Base-by-base conservation (phyloP, 1,284 basidiomycete species). In the Apiotrichum gamsii region DNA sequence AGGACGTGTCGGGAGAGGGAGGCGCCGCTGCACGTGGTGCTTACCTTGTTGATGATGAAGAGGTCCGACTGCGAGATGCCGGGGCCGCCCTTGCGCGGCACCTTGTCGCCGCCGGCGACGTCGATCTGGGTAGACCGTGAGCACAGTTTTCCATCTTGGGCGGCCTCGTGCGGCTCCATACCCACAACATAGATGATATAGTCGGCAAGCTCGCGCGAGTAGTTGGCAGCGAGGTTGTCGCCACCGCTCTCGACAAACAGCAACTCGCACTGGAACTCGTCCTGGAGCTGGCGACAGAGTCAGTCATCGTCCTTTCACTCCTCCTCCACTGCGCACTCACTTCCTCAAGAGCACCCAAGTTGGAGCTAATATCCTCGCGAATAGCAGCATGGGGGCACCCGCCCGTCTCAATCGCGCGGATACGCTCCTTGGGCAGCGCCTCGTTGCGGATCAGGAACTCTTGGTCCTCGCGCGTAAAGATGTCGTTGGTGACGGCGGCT, bases 401-500 rank as follows among this genome's bases (percentile, higher is more conserved):
- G 31, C 91, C 78, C 0, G 95, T 98, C 75, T 98, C 94, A 59
- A 98, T 95, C 0, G 95, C 91, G 19, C 90, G 81, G 60, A 98
- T 97, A 33, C 94, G 84, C n/a, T 45, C 45, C 30, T 82, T 82
- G 0, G 87, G 83, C 4, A 98, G 80, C 0, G 94, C 94, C 45
- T 85, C 80, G 74, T 97, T 90, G 58, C 82, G 83, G 65, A 96
- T 94, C 30, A 98, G 76, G 72, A 98, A 98, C 68, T 98, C 93
- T 69, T 95, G 91, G 67, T 98, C 94, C 72, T 98, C 94, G 16
- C 84, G 80, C 32, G 94, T 98, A 73, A 96, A 95, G 65, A 96
- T 96, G 72, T 96, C 91, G 72, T 96, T 96, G 9, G 91, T 95
- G 15, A 93, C 87, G 3, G 89, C 89, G 25, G 87, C 90, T 94